Evolutionary conservation across 345 rosid genomes (phyloP).

Genomic region (Durio zibethinus): DNA sequence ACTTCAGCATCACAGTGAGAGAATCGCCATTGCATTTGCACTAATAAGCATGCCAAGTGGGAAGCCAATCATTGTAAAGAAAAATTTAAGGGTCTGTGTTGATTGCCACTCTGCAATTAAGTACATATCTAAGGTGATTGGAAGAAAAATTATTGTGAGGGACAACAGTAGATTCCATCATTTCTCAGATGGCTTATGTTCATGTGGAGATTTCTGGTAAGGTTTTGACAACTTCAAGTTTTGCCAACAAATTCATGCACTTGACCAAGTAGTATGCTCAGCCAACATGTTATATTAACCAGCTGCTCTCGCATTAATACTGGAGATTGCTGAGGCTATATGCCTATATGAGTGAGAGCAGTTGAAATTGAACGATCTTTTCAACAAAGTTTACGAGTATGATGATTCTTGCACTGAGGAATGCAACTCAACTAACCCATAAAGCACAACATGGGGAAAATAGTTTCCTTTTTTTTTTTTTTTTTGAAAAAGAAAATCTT

Average conservation of each 20-base stretch:
- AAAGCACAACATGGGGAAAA: too few species aligned
- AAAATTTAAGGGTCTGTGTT: slow-evolving; percentile 34
- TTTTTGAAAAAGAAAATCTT: too few species aligned
- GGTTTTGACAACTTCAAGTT: not conserved
- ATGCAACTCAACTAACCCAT: too few species aligned
- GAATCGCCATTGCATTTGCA: slow-evolving; percentile 38
- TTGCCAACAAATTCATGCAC: not conserved
- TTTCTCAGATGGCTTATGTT: slow-evolving; percentile 33
- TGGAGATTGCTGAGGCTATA: not conserved
- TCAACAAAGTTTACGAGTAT: not conserved
- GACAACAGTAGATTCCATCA: slow-evolving; percentile 39
- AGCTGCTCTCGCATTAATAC: not conserved
- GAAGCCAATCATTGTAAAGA: slow-evolving; percentile 36
- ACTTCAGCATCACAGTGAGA: slow-evolving; percentile 37
- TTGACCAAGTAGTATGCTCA: too few species aligned
- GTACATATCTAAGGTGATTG: slow-evolving; percentile 24
- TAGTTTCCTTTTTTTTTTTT: too few species aligned
- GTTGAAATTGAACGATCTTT: not conserved
- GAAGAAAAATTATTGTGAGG: slow-evolving; percentile 31
- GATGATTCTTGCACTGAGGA: not conserved
- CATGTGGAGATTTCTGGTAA: slow-evolving; percentile 41
- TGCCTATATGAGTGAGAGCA: not conserved
- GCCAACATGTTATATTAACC: too few species aligned
- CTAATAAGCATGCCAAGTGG: slow-evolving; percentile 30
- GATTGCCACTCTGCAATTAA: slow-evolving; percentile 38